phyloP scores from a whole-genome alignment of 78 protist genomes.

The Isochrysis galbana region DNA sequence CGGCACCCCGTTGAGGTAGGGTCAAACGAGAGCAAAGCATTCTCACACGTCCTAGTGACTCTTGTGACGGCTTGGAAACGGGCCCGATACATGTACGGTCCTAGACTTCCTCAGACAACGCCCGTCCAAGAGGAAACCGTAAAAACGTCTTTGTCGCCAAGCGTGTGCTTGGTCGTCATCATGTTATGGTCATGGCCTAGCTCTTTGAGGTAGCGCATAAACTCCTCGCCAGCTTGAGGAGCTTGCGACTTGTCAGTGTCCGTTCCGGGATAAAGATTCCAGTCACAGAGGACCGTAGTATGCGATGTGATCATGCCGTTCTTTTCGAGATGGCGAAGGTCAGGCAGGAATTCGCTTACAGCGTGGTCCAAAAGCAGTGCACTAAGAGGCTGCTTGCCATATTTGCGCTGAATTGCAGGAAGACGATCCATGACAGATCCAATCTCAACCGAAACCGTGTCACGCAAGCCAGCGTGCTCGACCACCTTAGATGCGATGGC shows the following conservation, averaged over 20 bases:
- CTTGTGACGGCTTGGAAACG: too few species aligned
- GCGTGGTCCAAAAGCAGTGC: slow-evolving; percentile 12
- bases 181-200: not conserved
- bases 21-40: too few species aligned
- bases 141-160: not conserved
- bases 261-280: not conserved
- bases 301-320: not conserved
- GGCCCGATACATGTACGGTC: too few species aligned
- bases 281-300: not conserved
- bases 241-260: not conserved
- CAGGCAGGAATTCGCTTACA: not conserved
- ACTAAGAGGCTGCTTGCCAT: not conserved
- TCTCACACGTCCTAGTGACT: too few species aligned
- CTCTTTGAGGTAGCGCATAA: not conserved
- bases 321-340: not conserved
- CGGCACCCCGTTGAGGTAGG: too few species aligned
- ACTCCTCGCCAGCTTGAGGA: not conserved
- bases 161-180: not conserved
- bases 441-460: not conserved
- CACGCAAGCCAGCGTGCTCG: slow-evolving; percentile 1
- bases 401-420: not conserved
- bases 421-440: not conserved
- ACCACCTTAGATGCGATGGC: not conserved
- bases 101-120: not conserved
- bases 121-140: not conserved